Evolutionary conservation across 148 eudicot genomes (phyloP).

Genomic region (Rheum nobile): DNA sequence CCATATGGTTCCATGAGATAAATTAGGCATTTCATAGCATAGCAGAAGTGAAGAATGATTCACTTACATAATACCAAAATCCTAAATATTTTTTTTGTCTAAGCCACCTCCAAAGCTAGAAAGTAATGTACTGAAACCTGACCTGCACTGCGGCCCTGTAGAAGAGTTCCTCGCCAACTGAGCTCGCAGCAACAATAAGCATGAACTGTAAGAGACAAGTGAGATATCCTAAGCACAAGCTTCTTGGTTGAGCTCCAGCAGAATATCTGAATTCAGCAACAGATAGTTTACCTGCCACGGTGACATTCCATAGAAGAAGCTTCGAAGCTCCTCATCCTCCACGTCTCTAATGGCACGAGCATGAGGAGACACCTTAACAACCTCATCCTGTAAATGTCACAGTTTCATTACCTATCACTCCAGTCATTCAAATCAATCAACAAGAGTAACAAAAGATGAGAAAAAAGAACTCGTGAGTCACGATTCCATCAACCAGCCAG

Average conservation of each 20-base stretch:
- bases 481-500: not conserved
- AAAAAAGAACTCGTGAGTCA: not conserved
- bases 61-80: not conserved
- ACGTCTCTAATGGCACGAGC: conserved; percentile 99
- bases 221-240: not conserved
- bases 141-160: conserved; percentile 99
- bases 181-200: conserved; percentile 91
- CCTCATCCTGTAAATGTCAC: conserved; percentile 64
- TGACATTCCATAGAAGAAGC: conserved; percentile 94
- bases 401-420: not conserved
- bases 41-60: not conserved
- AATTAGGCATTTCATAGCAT: no score
- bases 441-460: not conserved
- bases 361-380: conserved; percentile 91
- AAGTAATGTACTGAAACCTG: conserved; percentile 5
- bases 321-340: conserved; percentile 90
- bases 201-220: conserved; percentile 46
- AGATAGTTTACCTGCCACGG: conserved; percentile 84
- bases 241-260: not conserved
- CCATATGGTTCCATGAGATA: no score
- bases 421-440: not conserved
- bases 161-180: conserved; percentile 97
- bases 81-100: not conserved
- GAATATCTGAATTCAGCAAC: not conserved
- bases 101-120: not conserved